Evolutionary conservation across 352 stramenopile genomes (phyloP).

Genomic region (Phytophthora multivora): DNA sequence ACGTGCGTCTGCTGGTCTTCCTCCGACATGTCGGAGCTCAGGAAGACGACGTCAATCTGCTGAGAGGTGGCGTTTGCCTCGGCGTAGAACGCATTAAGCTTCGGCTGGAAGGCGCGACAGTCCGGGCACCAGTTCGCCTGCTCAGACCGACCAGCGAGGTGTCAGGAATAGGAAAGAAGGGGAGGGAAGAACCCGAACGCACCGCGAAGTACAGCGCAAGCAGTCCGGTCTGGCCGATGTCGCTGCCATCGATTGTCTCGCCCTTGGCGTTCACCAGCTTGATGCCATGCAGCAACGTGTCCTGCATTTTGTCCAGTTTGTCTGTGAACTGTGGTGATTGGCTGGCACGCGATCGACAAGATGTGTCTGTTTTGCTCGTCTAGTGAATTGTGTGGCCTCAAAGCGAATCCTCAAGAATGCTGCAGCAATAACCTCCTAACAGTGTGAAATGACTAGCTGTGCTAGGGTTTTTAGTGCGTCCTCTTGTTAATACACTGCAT

Average conservation of each 20-base stretch:
- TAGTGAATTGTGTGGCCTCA: too few species aligned
- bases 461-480: too few species aligned
- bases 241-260: constrained; percentile 44
- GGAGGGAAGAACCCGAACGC: neutral
- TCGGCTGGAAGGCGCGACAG: constrained; percentile 74
- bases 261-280: constrained; percentile 63
- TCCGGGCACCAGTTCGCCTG: constrained; percentile 83
- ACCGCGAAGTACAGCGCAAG: constrained; percentile 82
- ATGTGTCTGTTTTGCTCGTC: constrained; percentile 12
- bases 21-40: constrained; percentile 63
- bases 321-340: constrained; percentile 11
- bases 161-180: neutral
- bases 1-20: constrained; percentile 66
- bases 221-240: constrained; percentile 33
- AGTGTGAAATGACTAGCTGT: too few species aligned
- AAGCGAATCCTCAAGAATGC: too few species aligned
- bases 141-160: constrained; percentile 19
- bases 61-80: constrained; percentile 50
- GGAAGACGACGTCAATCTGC: constrained; percentile 71
- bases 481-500: neutral
- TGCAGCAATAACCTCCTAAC: neutral
- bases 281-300: constrained; percentile 46
- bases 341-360: neutral
- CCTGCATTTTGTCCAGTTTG: constrained; percentile 35
- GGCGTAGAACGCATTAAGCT: constrained; percentile 70